These are phyloP conservation scores for Hemileccinum rubropunctum DNA, from an alignment of 768 basidiomycete genomes.

Conservation along the genomic window DNA sequence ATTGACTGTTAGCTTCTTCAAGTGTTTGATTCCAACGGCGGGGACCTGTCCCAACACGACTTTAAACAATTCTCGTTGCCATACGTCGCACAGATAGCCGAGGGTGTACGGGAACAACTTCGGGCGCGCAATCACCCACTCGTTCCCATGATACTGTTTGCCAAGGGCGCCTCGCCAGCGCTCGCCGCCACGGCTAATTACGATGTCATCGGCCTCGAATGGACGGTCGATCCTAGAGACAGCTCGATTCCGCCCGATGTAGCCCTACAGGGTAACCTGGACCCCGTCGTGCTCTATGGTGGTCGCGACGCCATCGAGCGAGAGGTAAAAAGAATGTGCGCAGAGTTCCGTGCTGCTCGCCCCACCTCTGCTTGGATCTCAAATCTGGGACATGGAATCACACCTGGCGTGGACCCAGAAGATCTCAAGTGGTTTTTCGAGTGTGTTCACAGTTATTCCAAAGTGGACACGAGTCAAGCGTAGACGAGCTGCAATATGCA, in stretches of 20 bases:
- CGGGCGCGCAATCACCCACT: conserved; percentile 47
- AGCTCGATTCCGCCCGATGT: conserved; percentile 57
- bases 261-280: conserved; percentile 89
- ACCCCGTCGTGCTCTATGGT: conserved; percentile 84
- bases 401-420: conserved; percentile 92
- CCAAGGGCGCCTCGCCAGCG: conserved; percentile 87
- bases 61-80: conserved; percentile 85
- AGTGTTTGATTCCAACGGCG: conserved; percentile 96
- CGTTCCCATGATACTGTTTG: conserved; percentile 88
- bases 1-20: conserved; percentile 68
- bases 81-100: conserved; percentile 68
- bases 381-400: conserved; percentile 96
- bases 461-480: conserved; percentile 4
- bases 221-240: conserved; percentile 78
- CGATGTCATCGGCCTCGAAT: conserved; percentile 89
- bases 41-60: conserved; percentile 86
- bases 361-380: conserved; percentile 83
- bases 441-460: conserved; percentile 82
- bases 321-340: conserved; percentile 79
- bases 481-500: background rate
- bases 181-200: conserved; percentile 71
- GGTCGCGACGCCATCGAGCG: conserved; percentile 82
- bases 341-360: conserved; percentile 60
- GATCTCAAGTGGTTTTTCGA: conserved; percentile 90
- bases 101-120: conserved; percentile 61